phyloP scores from a whole-genome alignment of 768 basidiomycete species.

The Galerina marginata region DNA sequence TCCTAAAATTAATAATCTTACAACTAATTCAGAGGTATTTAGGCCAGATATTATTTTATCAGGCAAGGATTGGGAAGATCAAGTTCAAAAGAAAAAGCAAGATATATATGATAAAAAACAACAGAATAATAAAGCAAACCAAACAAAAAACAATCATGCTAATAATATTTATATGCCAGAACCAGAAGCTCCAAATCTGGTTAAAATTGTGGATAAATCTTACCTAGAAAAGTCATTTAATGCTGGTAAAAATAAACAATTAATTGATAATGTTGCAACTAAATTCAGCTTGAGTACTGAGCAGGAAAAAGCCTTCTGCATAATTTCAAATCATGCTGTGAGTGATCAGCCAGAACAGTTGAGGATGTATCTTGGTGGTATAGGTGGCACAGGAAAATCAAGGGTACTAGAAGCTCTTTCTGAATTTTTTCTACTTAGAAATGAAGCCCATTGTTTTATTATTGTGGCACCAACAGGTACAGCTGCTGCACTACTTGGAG shows the following conservation, averaged over 20 bases:
- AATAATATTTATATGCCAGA: neutral
- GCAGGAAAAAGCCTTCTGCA: conserved; percentile 35
- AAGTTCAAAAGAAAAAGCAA: conserved; percentile 7
- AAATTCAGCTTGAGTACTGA: conserved; percentile 31
- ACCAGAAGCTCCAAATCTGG: conserved; percentile 1
- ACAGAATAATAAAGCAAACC: no score
- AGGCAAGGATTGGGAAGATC: conserved; percentile 14
- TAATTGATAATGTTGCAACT: conserved; percentile 3
- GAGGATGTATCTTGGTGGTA: conserved; percentile 37
- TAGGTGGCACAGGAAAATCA: conserved; percentile 40
- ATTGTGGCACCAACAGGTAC: conserved; percentile 21
- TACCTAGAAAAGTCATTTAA: conserved; percentile 23
- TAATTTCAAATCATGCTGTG: conserved; percentile 32
- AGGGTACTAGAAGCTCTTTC: conserved; percentile 33
- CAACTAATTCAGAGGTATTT: no score
- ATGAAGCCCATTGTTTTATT: conserved; percentile 22
- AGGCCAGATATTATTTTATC: conserved; percentile 1
- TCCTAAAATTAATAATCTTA: no score
- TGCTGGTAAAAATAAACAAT: neutral
- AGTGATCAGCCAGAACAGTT: conserved; percentile 23
- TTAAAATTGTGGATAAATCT: conserved; percentile 29
- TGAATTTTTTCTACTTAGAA: conserved; percentile 23
- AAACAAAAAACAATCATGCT: neutral
- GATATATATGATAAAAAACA: no score
- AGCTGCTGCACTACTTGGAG: conserved; percentile 25